Conservation (phyloP, 768 basidiomycete genomes). For the Naganishia friedmannii region DNA sequence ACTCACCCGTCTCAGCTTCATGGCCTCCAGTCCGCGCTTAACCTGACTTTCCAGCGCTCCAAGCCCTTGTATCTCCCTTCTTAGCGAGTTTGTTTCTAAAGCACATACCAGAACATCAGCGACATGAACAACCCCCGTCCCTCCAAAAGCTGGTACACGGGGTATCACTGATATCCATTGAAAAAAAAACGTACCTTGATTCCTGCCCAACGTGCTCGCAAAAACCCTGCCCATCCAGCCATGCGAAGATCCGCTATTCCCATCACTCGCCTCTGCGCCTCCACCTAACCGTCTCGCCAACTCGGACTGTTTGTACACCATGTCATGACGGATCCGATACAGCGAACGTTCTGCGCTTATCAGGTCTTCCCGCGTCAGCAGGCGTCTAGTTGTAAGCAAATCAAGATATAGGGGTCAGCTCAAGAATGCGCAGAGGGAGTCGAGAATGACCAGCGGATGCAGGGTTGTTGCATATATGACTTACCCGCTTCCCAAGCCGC, state of each 20-base stretch:
- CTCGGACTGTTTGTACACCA: constrained; percentile 41
- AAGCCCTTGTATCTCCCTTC: constrained; percentile 44
- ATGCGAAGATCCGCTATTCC: background rate
- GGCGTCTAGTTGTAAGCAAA: constrained; percentile 31
- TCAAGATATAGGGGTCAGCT: constrained; percentile 2
- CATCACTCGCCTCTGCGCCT: background rate
- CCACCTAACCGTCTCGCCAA: constrained; percentile 23
- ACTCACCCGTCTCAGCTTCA: constrained; percentile 44
- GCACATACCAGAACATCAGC: background rate
- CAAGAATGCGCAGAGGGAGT: too few species aligned
- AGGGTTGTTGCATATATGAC: too few species aligned
- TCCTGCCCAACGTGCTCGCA: constrained; percentile 33
- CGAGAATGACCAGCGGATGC: too few species aligned
- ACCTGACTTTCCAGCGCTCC: constrained; percentile 46
- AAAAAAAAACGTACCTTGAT: constrained; percentile 38
- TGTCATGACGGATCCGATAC: constrained; percentile 46
- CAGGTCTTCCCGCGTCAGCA: constrained; percentile 43
- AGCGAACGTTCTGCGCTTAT: constrained; percentile 46
- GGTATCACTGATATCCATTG: too few species aligned
- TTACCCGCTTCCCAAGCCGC: constrained; percentile 35
- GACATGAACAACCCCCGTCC: background rate
- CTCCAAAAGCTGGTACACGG: too few species aligned
- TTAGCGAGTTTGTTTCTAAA: constrained; percentile 26
- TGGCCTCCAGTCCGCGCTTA: constrained; percentile 38
- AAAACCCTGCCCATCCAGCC: constrained; percentile 45